Evolutionary conservation across 331 rosid genomes (phyloP), one percentile per base, ranked within the genome.

Genomic region (Acacia pycnantha): DNA sequence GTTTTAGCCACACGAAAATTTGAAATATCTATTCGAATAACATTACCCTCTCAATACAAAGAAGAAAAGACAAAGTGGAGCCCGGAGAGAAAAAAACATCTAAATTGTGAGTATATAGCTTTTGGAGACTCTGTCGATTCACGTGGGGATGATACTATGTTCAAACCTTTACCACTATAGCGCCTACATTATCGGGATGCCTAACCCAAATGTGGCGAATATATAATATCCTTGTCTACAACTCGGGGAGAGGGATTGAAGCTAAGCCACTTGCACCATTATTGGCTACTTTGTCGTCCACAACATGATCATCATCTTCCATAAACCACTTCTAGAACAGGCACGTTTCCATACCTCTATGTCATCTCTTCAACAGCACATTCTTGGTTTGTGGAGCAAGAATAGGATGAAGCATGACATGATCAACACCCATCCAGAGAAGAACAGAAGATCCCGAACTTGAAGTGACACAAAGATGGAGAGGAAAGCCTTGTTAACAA

Each of bases 241-340:
- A 58, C 79, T 85, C n/a, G 89, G 53, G 88, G 83, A 79, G 79
- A 67, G 6, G 89, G 86, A 77, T 86, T 81, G 74, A 67, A 84
- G n/a, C n/a, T n/a, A n/a, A n/a, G 47, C 90, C 90, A 64, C 82
- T 85, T 10, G 1, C 26, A 22, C 66, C 66, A 24, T 58, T 58
- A 22, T 48, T 48, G 53, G 18, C 53, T 48, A 48, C 53, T 48
- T 48, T 13, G 53, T 1, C 53, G 0, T 14, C 21, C 21, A 48
- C 53, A 14, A 2, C 53, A 48, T 11, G 18, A 48, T 48, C 53
- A 48, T 16, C 53, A 48, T 48, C 53, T 3, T 48, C 53, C 21
- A 48, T 48, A 48, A 12, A 48, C 53, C 7, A 14, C 53, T 48
- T 48, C 53, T 21, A 48, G 6, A 48, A 48, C 53, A 48, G 1